Conservation (phyloP, 257 asterid genomes). For the Nicotiana sylvestris region DNA sequence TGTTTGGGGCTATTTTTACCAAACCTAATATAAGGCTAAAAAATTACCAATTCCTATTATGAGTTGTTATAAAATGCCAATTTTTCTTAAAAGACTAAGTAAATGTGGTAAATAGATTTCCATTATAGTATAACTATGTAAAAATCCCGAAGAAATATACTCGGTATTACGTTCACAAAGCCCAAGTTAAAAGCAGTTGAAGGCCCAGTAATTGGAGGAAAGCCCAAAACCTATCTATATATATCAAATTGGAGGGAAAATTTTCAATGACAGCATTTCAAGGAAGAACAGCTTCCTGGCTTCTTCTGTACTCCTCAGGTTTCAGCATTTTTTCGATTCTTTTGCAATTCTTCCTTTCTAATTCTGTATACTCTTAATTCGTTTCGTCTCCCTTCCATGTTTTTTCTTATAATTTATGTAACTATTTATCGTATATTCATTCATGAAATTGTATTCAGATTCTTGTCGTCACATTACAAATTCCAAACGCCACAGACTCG, state of each 20-base stretch:
- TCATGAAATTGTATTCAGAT: constrained; percentile 49
- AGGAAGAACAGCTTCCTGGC: not conserved
- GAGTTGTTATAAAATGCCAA: too few species aligned
- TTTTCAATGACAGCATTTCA: constrained; percentile 8
- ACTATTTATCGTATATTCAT: not conserved
- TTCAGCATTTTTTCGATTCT: constrained; percentile 6
- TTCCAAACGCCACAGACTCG: constrained; percentile 31
- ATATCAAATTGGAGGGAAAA: constrained; percentile 47
- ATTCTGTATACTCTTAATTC: not conserved
- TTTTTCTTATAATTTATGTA: not conserved
- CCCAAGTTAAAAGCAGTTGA: not conserved
- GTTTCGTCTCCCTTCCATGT: not conserved
- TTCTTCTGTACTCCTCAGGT: not conserved
- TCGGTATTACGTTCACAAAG: not conserved
- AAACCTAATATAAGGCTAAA: too few species aligned
- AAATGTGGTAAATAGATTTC: too few species aligned
- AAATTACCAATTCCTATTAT: too few species aligned
- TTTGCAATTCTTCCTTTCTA: constrained; percentile 6
- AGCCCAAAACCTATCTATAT: not conserved
- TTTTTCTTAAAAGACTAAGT: too few species aligned
- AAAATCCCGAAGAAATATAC: too few species aligned
- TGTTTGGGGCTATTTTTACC: too few species aligned
- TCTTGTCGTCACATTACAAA: constrained; percentile 32
- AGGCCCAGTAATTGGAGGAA: not conserved
- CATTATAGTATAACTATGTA: too few species aligned